phyloP scores from a whole-genome alignment of 1,284 basidiomycete species.

The Mycosarcoma mackinlayi region DNA sequence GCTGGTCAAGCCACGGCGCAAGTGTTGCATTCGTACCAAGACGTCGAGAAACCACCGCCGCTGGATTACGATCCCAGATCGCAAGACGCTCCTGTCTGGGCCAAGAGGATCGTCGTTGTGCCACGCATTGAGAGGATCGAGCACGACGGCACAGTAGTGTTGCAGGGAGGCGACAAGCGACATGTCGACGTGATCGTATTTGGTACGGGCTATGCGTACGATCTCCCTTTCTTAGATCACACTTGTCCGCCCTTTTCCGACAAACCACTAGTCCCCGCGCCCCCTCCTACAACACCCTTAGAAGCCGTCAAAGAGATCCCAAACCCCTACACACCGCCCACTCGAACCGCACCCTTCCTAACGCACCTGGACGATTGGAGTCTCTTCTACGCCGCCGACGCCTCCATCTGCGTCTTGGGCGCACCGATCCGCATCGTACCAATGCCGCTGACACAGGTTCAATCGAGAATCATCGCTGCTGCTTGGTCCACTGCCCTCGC shows the following conservation, averaged over 20 bases:
- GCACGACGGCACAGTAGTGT: constrained; percentile 4
- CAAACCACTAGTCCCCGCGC: constrained; percentile 30
- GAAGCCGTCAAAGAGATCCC: neutral
- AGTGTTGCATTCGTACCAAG: constrained; percentile 54
- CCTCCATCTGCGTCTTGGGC: constrained; percentile 54
- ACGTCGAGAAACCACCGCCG: constrained; percentile 51
- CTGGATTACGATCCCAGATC: constrained; percentile 64
- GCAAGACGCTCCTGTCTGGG: constrained; percentile 48
- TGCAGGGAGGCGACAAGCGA: constrained; percentile 28
- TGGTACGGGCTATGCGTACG: constrained; percentile 64
- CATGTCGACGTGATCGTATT: constrained; percentile 63
- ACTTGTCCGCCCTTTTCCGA: constrained; percentile 26
- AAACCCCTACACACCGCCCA: constrained; percentile 18
- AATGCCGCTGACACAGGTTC: constrained; percentile 61
- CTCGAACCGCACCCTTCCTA: constrained; percentile 24
- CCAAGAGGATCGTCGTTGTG: constrained; percentile 56
- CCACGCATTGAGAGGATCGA: constrained; percentile 42
- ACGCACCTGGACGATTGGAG: constrained; percentile 64
- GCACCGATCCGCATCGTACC: constrained; percentile 61
- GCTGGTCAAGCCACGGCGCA: neutral
- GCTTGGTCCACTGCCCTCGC: constrained; percentile 28
- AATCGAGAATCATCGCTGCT: constrained; percentile 45
- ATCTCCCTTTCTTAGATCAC: constrained; percentile 52
- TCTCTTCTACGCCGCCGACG: constrained; percentile 57
- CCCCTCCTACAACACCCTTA: neutral